Evolutionary conservation across 768 basidiomycete species (phyloP), one percentile per base, ranked within the genome.

Genomic region (Rubroboletus pulcherrimus): DNA sequence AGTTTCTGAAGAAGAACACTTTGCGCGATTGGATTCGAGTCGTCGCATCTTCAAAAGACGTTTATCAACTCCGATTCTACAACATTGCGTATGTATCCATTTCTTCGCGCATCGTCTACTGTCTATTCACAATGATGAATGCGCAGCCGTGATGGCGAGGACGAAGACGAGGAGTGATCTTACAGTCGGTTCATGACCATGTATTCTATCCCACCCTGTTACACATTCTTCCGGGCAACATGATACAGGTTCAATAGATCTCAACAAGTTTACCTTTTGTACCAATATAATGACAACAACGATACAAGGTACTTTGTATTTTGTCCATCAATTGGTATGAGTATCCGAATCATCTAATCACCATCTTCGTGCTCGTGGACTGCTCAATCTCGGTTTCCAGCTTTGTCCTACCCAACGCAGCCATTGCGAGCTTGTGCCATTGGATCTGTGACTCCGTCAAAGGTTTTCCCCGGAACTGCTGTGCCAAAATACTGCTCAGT

Each of bases 21-120:
- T 82, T 97, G 66, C 87, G 94, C 63, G 95, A 98, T 77, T 98
- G 93, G 91, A 93, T 98, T 72, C 94, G 93, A 53, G 96, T 99
- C 63, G 93, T 98, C 63, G 93, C 97, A 40, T 87, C 93, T 31
- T 81, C 85, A 51, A 97, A 98, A 79, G 92, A 97, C 72, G 83
- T 81, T 66, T 99, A 98, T 77, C 86, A 94, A 68, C 86, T 99
- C 62, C 84, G 88, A 64, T 96, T 95, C 89, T 95, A 91, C 80
- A 93, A 93, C 72, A 89, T 93, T 58, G 87, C 86, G 89, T 89
- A 77, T 57, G 87, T 79, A 17, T 12, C 42, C 24, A 15, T 11
- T 30, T 37, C 24, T 29, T 38, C 4, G 4, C 6, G 0, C 37
- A 12, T 31, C 15, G 30, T 34, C 6, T 29, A n/a, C 34, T 29